phyloP scores from a whole-genome alignment of 2,329 filamentous ascomycete species.

The Talaromyces albobiverticillius region DNA sequence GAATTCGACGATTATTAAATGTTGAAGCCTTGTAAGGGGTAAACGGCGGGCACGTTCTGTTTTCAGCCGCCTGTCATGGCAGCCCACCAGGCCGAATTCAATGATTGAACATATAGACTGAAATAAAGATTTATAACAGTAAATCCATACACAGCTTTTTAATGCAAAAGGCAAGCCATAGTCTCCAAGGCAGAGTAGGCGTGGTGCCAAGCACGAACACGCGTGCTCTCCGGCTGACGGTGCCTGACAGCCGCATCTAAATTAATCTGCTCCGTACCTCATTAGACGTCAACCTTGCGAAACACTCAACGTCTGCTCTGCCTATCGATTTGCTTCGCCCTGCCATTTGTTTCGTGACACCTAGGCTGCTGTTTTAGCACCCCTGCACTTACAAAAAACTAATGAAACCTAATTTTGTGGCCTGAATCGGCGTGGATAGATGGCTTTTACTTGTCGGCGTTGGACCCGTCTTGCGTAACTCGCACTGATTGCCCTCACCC shows the following conservation, averaged over 20 bases:
- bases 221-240: constrained; percentile 1
- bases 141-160: too few species aligned
- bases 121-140: too few species aligned
- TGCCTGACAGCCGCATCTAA: constrained; percentile 1
- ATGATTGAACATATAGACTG: too few species aligned
- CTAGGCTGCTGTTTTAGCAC: not conserved
- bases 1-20: too few species aligned
- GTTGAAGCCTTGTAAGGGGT: too few species aligned
- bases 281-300: not conserved
- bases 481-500: not conserved
- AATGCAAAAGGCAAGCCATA: too few species aligned
- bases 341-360: not conserved
- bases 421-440: not conserved
- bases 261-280: constrained; percentile 6
- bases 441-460: constrained; percentile 3
- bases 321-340: not conserved
- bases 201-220: constrained; percentile 1
- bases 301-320: not conserved
- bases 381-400: not conserved
- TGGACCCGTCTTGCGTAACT: constrained; percentile 7
- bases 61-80: too few species aligned
- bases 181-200: too few species aligned
- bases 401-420: not conserved
- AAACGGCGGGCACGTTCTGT: too few species aligned
- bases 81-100: too few species aligned